phyloP scores from a whole-genome alignment of 257 asterid species.

The Gynochthodes officinalis region DNA sequence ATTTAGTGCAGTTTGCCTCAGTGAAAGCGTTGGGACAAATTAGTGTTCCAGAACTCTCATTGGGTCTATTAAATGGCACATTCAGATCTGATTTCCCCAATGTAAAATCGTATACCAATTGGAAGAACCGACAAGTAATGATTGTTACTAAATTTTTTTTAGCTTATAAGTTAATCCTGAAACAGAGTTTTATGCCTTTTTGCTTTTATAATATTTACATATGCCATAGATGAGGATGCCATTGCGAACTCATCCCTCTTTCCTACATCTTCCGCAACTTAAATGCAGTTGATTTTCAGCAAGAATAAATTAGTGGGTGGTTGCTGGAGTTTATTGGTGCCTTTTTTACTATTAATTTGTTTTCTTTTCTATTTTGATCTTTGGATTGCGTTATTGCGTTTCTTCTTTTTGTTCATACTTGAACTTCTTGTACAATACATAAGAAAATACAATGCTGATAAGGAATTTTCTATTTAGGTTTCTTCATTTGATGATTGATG shows the following conservation, averaged over 20 bases:
- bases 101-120: conserved; percentile 65
- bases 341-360: background rate
- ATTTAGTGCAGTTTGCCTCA: conserved; percentile 53
- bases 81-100: conserved; percentile 69
- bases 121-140: conserved; percentile 88
- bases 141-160: conserved; percentile 9
- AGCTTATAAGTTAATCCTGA: conserved; percentile 10
- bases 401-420: conserved; percentile 5
- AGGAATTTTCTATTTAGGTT: background rate
- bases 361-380: background rate
- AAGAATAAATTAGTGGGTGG: background rate
- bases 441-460: background rate
- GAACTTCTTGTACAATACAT: background rate
- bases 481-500: background rate
- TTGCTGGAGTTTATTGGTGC: background rate
- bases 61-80: conserved; percentile 78
- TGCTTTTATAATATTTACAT: too few relatives aligned
- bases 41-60: conserved; percentile 70
- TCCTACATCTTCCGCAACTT: background rate
- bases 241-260: background rate
- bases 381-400: background rate
- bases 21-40: conserved; percentile 56
- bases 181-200: background rate
- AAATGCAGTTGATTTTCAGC: background rate
- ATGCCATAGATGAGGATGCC: conserved; percentile 1